Evolutionary conservation across 345 rosid species (phyloP), one percentile per base, ranked within the genome.

Genomic region (Salix koriyanagi): DNA sequence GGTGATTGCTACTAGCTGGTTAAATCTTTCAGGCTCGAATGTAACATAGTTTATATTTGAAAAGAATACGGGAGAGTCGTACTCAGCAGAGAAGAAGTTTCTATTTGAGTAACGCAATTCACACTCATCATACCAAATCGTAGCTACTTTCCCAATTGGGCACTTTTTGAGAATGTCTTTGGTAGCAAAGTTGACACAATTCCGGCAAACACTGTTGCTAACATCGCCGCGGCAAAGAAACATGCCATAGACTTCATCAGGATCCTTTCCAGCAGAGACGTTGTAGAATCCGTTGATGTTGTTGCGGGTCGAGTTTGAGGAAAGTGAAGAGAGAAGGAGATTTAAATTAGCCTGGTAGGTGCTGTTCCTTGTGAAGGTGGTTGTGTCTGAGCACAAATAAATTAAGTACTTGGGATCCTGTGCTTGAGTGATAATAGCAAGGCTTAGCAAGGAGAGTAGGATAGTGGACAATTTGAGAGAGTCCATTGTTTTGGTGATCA

Each of bases 101-200:
- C 76, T 76, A 78, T 88, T 86, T 28, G 90, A 85, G 72, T 87
- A 91, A 15, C 84, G 84, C 30, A 89, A 50, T 84, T 75, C 70
- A 75, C 91, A 89, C 72, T 74, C 68, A 6, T 87, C 88, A 71
- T 71, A 87, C 85, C 83, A 86, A 34, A 88, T 41, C 1, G 82
- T 80, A 7, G 87, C 58, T 52, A 30, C 61, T 70, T 71, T 85
- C 37, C 76, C 73, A 50, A 2, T 50, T 0, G 85, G 86, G 72
- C 93, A 88, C 11, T 9, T 39, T 1, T 42, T 30, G 14, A 46
- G 23, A 36, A 87, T 32, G 0, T 81, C 23, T 6, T 32, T 64
- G 13, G 68, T 44, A 1, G 90, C 87, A 4, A 21, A 56, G 5
- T 8, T n/a, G 9, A 85, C 86, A 21, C 92, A 91, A 7, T 71